A percentile compares a stretch with the other conserved stretches of the same genome.
Conservation (phyloP, 305 asterid genomes). For the Ajuga reptans region DNA sequence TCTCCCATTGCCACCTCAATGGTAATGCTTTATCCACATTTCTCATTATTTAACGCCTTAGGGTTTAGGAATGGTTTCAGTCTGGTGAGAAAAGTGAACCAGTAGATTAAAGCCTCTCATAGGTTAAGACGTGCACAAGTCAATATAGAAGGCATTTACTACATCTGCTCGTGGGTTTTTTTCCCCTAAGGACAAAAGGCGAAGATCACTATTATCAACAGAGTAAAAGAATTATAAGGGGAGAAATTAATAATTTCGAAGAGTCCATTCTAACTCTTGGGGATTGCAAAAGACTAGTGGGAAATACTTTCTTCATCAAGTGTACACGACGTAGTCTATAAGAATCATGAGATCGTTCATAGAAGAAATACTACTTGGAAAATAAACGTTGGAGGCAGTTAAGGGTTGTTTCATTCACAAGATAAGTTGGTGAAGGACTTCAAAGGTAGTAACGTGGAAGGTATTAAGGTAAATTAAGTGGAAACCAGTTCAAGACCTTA, state of each 20-base stretch:
- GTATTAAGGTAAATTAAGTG: neutral
- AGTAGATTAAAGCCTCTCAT: neutral
- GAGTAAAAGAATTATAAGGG: neutral
- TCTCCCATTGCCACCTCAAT: neutral
- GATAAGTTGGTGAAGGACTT: neutral
- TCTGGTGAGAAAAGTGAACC: neutral
- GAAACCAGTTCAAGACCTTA: neutral
- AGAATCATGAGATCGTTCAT: neutral
- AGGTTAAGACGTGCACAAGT: neutral
- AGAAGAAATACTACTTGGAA: neutral
- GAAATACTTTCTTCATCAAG: neutral
- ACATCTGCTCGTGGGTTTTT: neutral
- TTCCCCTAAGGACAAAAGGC: neutral
- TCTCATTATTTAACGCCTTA: neutral
- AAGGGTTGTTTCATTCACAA: neutral
- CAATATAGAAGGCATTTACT: neutral
- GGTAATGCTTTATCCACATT: neutral
- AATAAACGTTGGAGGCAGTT: neutral
- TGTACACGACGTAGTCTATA: neutral
- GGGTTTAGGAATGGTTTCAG: neutral
- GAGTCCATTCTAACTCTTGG: neutral
- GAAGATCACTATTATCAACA: neutral
- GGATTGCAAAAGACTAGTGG: neutral
- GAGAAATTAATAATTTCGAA: neutral
- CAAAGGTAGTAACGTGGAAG: neutral